phyloP scores from a whole-genome alignment of 2,329 filamentous ascomycete genomes.

The Macrophomina pseudophaseolina region DNA sequence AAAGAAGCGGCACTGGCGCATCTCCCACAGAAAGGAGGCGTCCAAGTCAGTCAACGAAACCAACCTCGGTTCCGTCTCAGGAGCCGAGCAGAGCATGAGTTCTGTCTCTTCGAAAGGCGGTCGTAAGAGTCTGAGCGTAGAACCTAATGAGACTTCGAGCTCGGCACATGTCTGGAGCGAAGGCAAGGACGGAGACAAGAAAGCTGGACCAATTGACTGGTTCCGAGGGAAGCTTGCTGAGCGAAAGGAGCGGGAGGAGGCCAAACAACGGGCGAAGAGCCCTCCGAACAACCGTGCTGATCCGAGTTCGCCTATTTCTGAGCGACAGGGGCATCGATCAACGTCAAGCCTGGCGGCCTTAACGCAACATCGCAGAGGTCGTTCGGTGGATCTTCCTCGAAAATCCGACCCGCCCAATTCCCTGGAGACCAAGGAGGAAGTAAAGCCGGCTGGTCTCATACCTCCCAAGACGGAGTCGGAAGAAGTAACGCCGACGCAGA shows the following conservation, averaged over 20 bases:
- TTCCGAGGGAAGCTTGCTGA: constrained; percentile 69
- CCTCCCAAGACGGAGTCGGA: constrained; percentile 13
- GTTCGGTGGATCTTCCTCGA: constrained; percentile 18
- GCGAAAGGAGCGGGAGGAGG: constrained; percentile 59
- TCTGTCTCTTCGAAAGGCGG: constrained; percentile 36
- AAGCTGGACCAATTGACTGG: constrained; percentile 64
- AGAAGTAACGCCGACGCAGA: constrained; percentile 20
- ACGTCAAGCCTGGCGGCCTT: constrained; percentile 18
- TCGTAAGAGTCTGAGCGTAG: constrained; percentile 21
- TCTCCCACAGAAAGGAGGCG: constrained; percentile 52
- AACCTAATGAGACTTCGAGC: constrained; percentile 27
- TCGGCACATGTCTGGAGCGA: constrained; percentile 36
- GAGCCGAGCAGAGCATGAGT: constrained; percentile 47
- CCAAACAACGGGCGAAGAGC: constrained; percentile 59
- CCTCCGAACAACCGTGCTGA: constrained; percentile 41
- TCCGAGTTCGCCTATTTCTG: constrained; percentile 14
- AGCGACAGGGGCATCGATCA: constrained; percentile 20
- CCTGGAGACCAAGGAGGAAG: constrained; percentile 12
- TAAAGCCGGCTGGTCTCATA: constrained; percentile 7
- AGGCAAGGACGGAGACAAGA: constrained; percentile 57
- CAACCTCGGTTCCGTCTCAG: constrained; percentile 43
- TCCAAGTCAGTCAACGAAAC: constrained; percentile 40
- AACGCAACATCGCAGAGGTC: constrained; percentile 23
- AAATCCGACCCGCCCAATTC: not conserved
- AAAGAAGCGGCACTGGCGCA: constrained; percentile 75